Conservation (phyloP, 257 asterid species). For the Leonotis leonurus region DNA sequence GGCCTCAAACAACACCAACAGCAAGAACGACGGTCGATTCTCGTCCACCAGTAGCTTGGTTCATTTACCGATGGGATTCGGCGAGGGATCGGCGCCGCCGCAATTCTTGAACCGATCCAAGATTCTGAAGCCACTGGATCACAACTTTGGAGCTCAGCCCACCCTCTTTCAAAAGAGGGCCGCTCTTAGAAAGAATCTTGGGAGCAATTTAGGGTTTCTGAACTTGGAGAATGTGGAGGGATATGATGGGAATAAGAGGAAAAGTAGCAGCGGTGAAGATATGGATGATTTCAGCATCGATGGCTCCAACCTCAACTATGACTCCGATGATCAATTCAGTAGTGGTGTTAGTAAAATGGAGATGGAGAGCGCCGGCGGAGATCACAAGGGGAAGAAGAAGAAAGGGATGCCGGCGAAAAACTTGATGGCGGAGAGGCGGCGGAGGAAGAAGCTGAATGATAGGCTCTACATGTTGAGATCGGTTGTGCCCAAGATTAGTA, state of each 20-base stretch:
- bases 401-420: slow-evolving; percentile 94
- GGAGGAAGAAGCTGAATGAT: slow-evolving; percentile 95
- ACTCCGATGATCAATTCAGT: slow-evolving; percentile 62
- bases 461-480: slow-evolving; percentile 89
- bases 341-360: slow-evolving; percentile 15
- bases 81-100: slow-evolving; percentile 3
- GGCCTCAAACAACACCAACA: too few relatives aligned
- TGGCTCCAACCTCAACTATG: slow-evolving; percentile 61
- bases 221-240: slow-evolving; percentile 29
- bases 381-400: slow-evolving; percentile 66
- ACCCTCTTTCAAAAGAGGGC: slow-evolving; percentile 94
- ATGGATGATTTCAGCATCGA: slow-evolving; percentile 67
- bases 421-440: slow-evolving; percentile 92
- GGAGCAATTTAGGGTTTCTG: slow-evolving; percentile 35
- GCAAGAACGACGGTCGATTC: too few relatives aligned
- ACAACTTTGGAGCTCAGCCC: slow-evolving; percentile 60
- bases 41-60: slow-evolving; percentile 22
- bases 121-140: slow-evolving; percentile 70
- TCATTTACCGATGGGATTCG: slow-evolving; percentile 35
- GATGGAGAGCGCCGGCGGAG: slow-evolving; percentile 28
- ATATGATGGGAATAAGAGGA: slow-evolving; percentile 34
- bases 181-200: slow-evolving; percentile 55
- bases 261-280: slow-evolving; percentile 51
- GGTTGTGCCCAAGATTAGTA: slow-evolving; percentile 94
- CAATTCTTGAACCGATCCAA: slow-evolving; percentile 50